Conservation (phyloP, 2,329 filamentous ascomycete species). For the Colletotrichum noveboracense region DNA sequence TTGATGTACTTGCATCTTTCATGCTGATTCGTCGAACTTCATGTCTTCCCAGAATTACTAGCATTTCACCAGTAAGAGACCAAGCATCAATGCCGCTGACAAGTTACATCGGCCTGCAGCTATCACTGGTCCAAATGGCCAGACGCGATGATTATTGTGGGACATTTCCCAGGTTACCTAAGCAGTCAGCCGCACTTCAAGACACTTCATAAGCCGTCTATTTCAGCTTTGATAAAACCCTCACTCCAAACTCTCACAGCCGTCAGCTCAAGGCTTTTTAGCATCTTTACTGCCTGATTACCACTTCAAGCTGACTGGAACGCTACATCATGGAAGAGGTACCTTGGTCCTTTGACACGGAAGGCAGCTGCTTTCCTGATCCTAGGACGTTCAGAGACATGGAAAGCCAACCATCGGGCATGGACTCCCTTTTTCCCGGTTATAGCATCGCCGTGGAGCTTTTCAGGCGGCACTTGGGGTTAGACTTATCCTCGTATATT, state of each 20-base stretch:
- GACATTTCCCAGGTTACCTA: accelerated
- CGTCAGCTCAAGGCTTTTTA: accelerated
- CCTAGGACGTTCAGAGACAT: not conserved
- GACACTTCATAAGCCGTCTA: not conserved
- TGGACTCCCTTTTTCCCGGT: not conserved
- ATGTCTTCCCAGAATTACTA: accelerated
- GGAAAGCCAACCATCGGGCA: not conserved
- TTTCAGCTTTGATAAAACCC: not conserved
- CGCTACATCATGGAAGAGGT: no score
- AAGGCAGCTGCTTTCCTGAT: not conserved
- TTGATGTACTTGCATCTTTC: not conserved
- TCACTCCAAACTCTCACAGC: accelerated
- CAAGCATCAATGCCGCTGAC: not conserved
- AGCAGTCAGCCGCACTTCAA: not conserved
- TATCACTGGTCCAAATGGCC: accelerated
- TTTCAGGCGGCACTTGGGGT: not conserved
- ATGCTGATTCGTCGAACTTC: not conserved
- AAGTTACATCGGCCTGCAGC: not conserved
- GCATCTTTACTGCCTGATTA: not conserved
- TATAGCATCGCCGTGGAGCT: not conserved
- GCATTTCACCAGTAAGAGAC: not conserved
- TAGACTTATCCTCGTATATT: not conserved
- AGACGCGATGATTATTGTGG: no score
- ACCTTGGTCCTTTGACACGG: not conserved
- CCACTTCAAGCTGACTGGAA: not conserved